Evolutionary conservation across 176 grass and related monocot species (phyloP).

Genomic region (Panicum miliaceum): DNA sequence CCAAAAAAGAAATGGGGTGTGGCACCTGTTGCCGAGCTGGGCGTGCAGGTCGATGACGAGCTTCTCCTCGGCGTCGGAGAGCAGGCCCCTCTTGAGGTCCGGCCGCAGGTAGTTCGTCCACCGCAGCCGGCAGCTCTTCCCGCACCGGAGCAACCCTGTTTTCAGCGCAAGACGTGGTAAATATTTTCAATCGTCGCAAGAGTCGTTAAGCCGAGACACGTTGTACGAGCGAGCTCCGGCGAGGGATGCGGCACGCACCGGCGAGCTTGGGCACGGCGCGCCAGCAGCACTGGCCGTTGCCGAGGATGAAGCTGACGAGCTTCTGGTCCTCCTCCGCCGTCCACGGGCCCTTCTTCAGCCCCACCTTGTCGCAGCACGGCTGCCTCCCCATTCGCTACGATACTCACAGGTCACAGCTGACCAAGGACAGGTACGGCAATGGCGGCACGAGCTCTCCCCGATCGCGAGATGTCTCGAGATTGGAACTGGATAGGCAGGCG

Average conservation of each 20-base stretch:
- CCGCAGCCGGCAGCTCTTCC: conserved; percentile 70
- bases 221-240: not conserved
- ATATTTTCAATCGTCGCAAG: too few relatives aligned
- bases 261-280: conserved; percentile 80
- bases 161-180: too few relatives aligned
- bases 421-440: conserved; percentile 12
- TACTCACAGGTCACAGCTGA: not conserved
- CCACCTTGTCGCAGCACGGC: conserved; percentile 86
- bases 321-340: conserved; percentile 79
- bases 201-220: too few relatives aligned
- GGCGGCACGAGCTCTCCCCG: not conserved
- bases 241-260: conserved; percentile 34
- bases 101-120: conserved; percentile 75
- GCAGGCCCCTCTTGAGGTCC: conserved; percentile 58
- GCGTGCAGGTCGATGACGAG: conserved; percentile 60
- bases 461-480: not conserved
- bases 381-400: conserved; percentile 61
- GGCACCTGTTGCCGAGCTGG: conserved; percentile 66
- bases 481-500: not conserved
- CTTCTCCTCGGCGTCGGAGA: conserved; percentile 65
- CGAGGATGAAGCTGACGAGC: conserved; percentile 75
- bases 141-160: conserved; percentile 70
- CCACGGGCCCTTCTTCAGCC: conserved; percentile 81
- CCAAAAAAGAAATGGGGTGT: not conserved
- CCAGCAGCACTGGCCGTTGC: conserved; percentile 76